These are phyloP conservation scores for Phytophthora pluvialis DNA, from an alignment of 352 stramenopile genomes.

Conservation along the genomic window DNA sequence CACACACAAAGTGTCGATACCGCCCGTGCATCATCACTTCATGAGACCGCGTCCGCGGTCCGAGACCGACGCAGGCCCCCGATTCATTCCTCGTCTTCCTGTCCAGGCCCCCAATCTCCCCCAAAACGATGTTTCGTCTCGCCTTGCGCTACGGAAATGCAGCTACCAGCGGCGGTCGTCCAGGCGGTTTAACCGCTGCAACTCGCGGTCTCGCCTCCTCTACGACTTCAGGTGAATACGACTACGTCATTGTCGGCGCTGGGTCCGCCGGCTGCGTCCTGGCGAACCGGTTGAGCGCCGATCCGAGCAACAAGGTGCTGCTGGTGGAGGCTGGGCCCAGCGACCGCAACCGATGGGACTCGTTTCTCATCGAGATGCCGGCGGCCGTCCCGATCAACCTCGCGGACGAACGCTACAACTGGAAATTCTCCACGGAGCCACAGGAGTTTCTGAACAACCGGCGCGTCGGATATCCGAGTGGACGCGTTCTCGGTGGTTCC, in stretches of 20 bases:
- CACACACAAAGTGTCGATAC: constrained; percentile 15
- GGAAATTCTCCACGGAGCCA: constrained; percentile 81
- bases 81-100: constrained; percentile 14
- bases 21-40: constrained; percentile 1
- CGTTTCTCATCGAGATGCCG: constrained; percentile 89
- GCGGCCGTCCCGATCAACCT: constrained; percentile 86
- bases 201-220: constrained; percentile 37
- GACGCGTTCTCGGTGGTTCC: constrained; percentile 85
- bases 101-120: background rate
- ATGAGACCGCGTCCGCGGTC: background rate
- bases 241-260: constrained; percentile 94
- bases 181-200: background rate
- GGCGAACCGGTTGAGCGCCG: constrained; percentile 85
- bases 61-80: background rate
- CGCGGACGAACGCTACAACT: constrained; percentile 86
- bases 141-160: constrained; percentile 3
- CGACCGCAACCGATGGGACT: constrained; percentile 83
- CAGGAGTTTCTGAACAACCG: constrained; percentile 84
- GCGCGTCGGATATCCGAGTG: constrained; percentile 75
- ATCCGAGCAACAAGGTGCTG: constrained; percentile 85
- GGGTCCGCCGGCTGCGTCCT: constrained; percentile 91
- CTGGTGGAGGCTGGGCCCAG: constrained; percentile 90
- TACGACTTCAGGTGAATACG: constrained; percentile 50
- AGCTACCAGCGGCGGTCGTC: background rate
- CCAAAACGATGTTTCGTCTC: constrained; percentile 18